Conservation (phyloP, 495 filamentous ascomycete species). For the Aspergillus kassunensis region DNA sequence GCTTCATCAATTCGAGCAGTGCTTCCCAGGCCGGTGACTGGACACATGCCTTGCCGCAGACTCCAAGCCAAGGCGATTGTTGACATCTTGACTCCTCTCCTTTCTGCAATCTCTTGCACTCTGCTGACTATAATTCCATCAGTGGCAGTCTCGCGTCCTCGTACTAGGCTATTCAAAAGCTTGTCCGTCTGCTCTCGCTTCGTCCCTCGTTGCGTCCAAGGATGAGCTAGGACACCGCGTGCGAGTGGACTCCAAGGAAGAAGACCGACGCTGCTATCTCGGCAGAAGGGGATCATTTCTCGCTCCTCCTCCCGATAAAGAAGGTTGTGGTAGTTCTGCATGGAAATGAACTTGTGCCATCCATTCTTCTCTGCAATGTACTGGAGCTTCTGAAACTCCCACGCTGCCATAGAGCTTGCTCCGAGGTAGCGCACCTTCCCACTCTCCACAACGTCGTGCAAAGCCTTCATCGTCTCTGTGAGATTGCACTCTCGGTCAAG, state of each 20-base stretch:
- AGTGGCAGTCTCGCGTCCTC: neutral
- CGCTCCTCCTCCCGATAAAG: neutral
- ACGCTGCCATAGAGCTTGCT: neutral
- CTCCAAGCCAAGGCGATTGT: neutral
- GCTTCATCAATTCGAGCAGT: neutral
- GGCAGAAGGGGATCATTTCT: neutral
- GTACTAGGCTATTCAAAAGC: neutral
- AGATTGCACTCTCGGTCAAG: constrained; percentile 36
- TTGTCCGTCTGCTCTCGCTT: too few relatives aligned
- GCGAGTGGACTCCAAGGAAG: neutral
- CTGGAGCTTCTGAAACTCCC: neutral
- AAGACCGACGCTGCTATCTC: neutral
- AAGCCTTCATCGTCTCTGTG: constrained; percentile 49
- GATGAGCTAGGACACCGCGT: neutral
- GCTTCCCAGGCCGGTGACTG: neutral
- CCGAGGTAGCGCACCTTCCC: constrained; percentile 3
- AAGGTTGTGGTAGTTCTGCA: neutral
- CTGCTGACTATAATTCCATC: neutral
- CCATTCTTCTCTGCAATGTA: neutral
- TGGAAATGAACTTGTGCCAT: neutral
- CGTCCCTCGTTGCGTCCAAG: too few relatives aligned
- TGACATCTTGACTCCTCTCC: neutral
- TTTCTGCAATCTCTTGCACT: neutral
- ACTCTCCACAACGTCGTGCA: constrained; percentile 45
- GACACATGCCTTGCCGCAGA: neutral